phyloP scores from a whole-genome alignment of 2,329 filamentous ascomycete genomes.

The Capronia americana region DNA sequence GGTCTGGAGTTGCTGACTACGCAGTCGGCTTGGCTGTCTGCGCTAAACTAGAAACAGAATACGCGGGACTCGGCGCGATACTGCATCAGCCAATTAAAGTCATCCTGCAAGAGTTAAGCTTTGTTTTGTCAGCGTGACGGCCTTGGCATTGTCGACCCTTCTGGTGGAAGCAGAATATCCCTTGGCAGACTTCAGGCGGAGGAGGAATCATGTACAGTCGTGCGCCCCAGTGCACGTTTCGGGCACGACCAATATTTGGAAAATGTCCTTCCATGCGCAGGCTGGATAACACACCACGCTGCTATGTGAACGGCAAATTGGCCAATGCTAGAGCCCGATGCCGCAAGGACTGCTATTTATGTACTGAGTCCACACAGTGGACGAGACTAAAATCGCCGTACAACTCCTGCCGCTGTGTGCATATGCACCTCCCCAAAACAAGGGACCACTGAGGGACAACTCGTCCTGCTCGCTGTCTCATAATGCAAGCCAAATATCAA shows the following conservation, averaged over 20 bases:
- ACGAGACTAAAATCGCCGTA: not conserved
- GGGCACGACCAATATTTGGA: not conserved
- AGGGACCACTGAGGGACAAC: not conserved
- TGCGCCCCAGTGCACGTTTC: too few species aligned
- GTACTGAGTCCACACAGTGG: not conserved
- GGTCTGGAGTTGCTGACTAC: not conserved
- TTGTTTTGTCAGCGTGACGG: not conserved
- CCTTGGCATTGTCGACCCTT: not conserved
- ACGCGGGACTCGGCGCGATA: not conserved
- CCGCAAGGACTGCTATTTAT: not conserved
- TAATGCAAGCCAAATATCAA: not conserved
- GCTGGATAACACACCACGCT: not conserved
- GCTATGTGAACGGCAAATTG: not conserved
- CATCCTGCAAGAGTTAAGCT: not conserved
- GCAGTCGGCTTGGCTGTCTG: not conserved
- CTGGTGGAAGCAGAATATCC: not conserved
- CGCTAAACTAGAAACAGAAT: constrained; percentile 1
- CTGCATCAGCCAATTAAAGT: not conserved
- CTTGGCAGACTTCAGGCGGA: not conserved
- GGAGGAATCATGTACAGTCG: not conserved
- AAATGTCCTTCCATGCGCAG: not conserved
- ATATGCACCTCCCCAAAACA: not conserved
- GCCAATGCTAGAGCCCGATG: not conserved
- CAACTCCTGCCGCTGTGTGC: not conserved
- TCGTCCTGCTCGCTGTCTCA: not conserved